Conservation (phyloP, 2,329 filamentous ascomycete genomes). For the Aspergillus sp. region DNA sequence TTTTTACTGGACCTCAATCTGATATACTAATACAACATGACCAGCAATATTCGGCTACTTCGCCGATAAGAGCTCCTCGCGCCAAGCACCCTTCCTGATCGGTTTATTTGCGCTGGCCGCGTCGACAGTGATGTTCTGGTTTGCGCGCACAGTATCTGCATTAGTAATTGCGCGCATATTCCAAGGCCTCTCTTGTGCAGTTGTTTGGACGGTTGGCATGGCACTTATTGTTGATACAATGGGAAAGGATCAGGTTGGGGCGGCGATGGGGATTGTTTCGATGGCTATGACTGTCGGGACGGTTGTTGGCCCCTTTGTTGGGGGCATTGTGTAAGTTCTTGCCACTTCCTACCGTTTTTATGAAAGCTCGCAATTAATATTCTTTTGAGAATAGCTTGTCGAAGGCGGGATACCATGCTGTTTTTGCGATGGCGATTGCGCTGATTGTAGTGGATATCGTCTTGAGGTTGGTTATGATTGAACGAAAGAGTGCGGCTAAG, state of each 20-base stretch:
- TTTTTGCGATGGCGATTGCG: constrained; percentile 40
- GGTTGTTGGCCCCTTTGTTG: constrained; percentile 57
- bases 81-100: constrained; percentile 57
- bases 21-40: not conserved
- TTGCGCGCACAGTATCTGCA: constrained; percentile 48
- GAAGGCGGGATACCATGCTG: constrained; percentile 29
- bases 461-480: constrained; percentile 61
- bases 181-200: constrained; percentile 58
- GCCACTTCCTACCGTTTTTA: too few relatives aligned
- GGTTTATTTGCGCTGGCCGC: constrained; percentile 54
- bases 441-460: constrained; percentile 59
- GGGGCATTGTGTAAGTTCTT: constrained; percentile 55
- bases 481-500: constrained; percentile 31
- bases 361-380: not conserved
- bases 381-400: constrained; percentile 18
- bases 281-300: constrained; percentile 58
- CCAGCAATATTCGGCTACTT: constrained; percentile 38
- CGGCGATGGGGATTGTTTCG: constrained; percentile 55
- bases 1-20: not conserved
- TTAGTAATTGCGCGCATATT: constrained; percentile 54
- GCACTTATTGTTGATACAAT: constrained; percentile 62
- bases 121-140: constrained; percentile 56
- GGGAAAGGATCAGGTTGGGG: constrained; percentile 56
- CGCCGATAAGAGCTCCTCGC: constrained; percentile 53
- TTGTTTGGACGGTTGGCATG: constrained; percentile 62